A percentile compares a stretch with the other conserved stretches of the same genome.
Conservation (phyloP, 129 eudicot genomes). For the Solidago caesia region DNA sequence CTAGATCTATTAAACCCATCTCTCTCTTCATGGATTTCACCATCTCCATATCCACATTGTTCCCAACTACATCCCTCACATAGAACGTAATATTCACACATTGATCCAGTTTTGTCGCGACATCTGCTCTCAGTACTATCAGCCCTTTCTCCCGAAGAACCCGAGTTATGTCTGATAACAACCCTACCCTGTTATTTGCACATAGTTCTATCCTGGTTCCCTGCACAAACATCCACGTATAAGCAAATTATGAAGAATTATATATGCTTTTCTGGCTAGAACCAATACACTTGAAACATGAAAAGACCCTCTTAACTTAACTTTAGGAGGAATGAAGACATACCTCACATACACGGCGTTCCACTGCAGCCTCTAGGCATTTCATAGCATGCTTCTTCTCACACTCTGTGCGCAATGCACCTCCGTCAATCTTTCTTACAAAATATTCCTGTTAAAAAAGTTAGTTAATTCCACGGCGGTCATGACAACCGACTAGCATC, state of each 20-base stretch:
- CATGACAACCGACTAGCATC: background rate
- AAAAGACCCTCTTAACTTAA: background rate
- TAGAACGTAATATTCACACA: constrained; percentile 60
- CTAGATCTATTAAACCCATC: constrained; percentile 65
- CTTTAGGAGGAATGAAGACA: background rate
- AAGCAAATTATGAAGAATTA: background rate
- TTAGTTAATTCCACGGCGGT: background rate
- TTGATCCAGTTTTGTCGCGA: constrained; percentile 58
- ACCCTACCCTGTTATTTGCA: constrained; percentile 69
- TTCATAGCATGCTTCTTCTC: constrained; percentile 67
- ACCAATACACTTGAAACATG: too few species aligned
- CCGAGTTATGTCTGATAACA: constrained; percentile 77
- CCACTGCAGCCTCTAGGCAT: constrained; percentile 77
- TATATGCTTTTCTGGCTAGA: background rate
- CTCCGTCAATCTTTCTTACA: constrained; percentile 60
- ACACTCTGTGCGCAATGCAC: constrained; percentile 45
- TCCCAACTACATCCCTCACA: constrained; percentile 63
- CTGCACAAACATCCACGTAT: constrained; percentile 30
- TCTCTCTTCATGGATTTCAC: constrained; percentile 62
- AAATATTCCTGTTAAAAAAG: constrained; percentile 54
- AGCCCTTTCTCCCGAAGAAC: constrained; percentile 76
- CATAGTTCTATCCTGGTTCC: constrained; percentile 63
- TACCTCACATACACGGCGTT: constrained; percentile 90
- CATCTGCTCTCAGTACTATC: constrained; percentile 66
- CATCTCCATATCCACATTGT: constrained; percentile 54